A percentile compares a stretch with the other conserved stretches of the same genome.
Evolutionary conservation across 1,284 basidiomycete species (phyloP).

Genomic region (Irpex rosettiformis): DNA sequence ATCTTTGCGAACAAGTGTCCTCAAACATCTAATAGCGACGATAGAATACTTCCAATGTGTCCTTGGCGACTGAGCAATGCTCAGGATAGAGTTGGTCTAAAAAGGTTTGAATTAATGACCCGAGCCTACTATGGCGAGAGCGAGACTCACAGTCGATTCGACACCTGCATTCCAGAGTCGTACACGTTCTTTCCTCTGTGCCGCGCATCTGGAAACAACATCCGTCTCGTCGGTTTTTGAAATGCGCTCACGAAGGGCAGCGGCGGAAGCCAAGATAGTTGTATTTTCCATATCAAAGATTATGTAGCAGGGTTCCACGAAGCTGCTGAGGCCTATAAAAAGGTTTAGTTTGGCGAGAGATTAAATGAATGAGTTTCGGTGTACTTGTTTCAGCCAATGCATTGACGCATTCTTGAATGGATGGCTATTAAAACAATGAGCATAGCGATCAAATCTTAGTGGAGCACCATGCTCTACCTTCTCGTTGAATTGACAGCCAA

Average conservation of each 20-base stretch:
- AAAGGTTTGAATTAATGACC: background rate
- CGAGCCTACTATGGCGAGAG: background rate
- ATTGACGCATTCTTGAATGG: conserved; percentile 63
- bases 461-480: conserved; percentile 39
- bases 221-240: conserved; percentile 31
- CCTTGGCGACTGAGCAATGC: conserved; percentile 49
- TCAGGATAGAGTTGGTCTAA: conserved; percentile 34
- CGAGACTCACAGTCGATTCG: conserved; percentile 37
- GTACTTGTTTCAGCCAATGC: conserved; percentile 61
- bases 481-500: conserved; percentile 67
- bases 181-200: conserved; percentile 43
- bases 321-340: conserved; percentile 48
- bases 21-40: conserved; percentile 69
- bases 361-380: conserved; percentile 14
- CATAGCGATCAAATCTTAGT: background rate
- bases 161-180: conserved; percentile 39
- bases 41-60: conserved; percentile 88
- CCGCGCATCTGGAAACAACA: conserved; percentile 41
- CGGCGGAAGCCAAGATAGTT: conserved; percentile 35
- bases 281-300: conserved; percentile 49
- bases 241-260: conserved; percentile 37
- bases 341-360: conserved; percentile 6
- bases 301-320: conserved; percentile 57
- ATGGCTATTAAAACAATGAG: conserved; percentile 41
- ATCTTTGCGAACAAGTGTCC: conserved; percentile 76